Evolutionary conservation across 495 filamentous ascomycete genomes (phyloP).

Genomic region (Lindgomyces ingoldianus): DNA sequence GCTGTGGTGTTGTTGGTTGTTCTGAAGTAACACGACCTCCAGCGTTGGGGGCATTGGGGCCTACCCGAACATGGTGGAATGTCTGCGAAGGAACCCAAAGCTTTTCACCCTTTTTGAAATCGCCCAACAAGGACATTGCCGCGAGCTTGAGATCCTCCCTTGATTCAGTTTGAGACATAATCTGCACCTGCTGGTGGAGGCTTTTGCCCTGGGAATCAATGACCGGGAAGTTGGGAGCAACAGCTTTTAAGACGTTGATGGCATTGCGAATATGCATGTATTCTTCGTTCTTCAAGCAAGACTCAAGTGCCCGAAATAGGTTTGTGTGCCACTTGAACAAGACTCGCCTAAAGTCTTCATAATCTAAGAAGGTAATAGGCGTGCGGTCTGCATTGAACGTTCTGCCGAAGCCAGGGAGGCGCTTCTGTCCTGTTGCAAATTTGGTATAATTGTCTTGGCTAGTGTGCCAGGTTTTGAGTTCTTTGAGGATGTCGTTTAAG

Average conservation of each 20-base stretch:
- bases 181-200: constrained; percentile 66
- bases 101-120: constrained; percentile 73
- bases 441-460: constrained; percentile 75
- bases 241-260: constrained; percentile 81
- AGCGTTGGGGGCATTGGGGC: constrained; percentile 14
- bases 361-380: constrained; percentile 68
- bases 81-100: constrained; percentile 85
- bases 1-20: constrained; percentile 33
- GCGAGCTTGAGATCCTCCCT: constrained; percentile 89
- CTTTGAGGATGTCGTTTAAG: constrained; percentile 73
- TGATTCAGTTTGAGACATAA: constrained; percentile 66
- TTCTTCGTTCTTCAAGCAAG: constrained; percentile 75
- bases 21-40: constrained; percentile 14
- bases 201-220: constrained; percentile 83
- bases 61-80: constrained; percentile 54
- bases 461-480: constrained; percentile 81
- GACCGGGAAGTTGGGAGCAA: constrained; percentile 77
- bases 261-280: constrained; percentile 99
- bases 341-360: constrained; percentile 80
- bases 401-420: constrained; percentile 67
- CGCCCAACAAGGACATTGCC: constrained; percentile 79
- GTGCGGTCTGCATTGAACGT: constrained; percentile 61
- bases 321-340: constrained; percentile 88
- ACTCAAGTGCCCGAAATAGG: constrained; percentile 71
- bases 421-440: constrained; percentile 67